Conservation (phyloP, 2,329 filamentous ascomycete species). For the Coniella vitis region DNA sequence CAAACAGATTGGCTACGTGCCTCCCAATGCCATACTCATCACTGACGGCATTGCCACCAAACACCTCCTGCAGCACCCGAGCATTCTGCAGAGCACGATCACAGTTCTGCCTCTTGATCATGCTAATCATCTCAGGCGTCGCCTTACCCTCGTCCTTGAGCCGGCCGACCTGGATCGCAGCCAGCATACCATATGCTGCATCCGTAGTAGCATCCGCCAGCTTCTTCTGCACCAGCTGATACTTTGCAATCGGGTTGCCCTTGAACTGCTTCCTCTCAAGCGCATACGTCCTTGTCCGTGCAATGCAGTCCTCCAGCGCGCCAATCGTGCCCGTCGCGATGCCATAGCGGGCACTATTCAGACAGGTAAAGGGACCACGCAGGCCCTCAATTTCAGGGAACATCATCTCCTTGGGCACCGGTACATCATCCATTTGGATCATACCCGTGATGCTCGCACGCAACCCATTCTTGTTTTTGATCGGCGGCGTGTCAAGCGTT, state of each 20-base stretch:
- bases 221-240: constrained; percentile 98
- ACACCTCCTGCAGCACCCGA: constrained; percentile 82
- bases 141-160: constrained; percentile 87
- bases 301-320: constrained; percentile 85
- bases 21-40: constrained; percentile 94
- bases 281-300: constrained; percentile 75
- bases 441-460: constrained; percentile 93
- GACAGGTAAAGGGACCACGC: constrained; percentile 81
- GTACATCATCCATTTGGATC: constrained; percentile 90
- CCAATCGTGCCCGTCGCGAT: constrained; percentile 94
- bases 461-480: constrained; percentile 94
- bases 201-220: constrained; percentile 88
- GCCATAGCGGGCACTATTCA: constrained; percentile 89
- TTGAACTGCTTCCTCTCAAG: constrained; percentile 95
- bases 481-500: constrained; percentile 81
- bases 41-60: constrained; percentile 96
- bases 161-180: constrained; percentile 81
- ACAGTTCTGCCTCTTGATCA: constrained; percentile 98
- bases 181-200: constrained; percentile 83
- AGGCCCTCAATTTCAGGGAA: constrained; percentile 85
- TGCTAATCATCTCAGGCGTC: constrained; percentile 89
- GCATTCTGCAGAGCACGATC: constrained; percentile 79
- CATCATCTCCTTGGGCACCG: constrained; percentile 87
- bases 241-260: constrained; percentile 87
- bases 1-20: constrained; percentile 93